These are phyloP conservation scores for Durusdinium trenchii DNA, from an alignment of 73 alveolate genomes.

Conservation along the genomic window DNA sequence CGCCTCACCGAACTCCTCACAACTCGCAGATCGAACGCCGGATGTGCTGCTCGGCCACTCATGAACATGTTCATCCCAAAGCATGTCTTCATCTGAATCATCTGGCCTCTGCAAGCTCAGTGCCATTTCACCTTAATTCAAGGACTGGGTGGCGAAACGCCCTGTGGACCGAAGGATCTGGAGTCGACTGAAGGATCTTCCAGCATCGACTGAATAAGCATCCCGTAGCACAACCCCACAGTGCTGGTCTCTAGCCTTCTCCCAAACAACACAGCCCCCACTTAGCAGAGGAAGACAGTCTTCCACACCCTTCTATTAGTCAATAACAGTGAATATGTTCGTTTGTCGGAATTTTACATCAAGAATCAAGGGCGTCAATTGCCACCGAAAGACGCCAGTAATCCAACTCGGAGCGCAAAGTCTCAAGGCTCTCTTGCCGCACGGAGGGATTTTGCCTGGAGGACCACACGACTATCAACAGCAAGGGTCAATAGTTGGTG, in stretches of 20 bases:
- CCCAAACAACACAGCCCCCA: background rate
- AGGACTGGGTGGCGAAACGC: too few relatives aligned
- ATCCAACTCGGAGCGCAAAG: conserved; percentile 44
- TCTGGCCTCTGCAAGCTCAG: conserved; percentile 50
- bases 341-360: too few relatives aligned
- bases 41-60: background rate
- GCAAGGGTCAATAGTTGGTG: background rate
- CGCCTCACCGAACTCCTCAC: background rate
- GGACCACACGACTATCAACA: background rate
- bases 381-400: conserved; percentile 37
- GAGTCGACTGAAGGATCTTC: too few relatives aligned
- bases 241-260: background rate
- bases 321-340: too few relatives aligned
- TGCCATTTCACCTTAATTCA: conserved; percentile 57
- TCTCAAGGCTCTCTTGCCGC: conserved; percentile 7
- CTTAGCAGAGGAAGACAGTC: too few relatives aligned
- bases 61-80: background rate
- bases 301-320: too few relatives aligned
- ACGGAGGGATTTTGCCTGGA: background rate
- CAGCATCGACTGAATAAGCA: too few relatives aligned
- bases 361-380: too few relatives aligned
- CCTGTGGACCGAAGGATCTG: too few relatives aligned
- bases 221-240: background rate
- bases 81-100: background rate
- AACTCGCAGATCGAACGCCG: background rate